Evolutionary conservation across 2,329 filamentous ascomycete species (phyloP).

Genomic region (Epichloe aotearoae): DNA sequence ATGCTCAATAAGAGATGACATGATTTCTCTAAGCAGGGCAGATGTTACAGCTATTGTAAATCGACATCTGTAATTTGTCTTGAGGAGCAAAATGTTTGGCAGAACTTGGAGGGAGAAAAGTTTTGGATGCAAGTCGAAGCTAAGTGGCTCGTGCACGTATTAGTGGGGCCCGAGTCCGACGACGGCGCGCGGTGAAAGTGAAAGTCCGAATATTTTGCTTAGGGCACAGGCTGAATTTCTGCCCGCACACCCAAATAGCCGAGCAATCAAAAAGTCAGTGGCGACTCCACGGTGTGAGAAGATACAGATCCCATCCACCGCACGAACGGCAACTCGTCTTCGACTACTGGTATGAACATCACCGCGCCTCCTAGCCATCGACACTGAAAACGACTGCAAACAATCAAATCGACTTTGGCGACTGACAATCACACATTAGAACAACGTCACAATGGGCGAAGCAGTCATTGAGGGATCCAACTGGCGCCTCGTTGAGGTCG

Average conservation of each 20-base stretch:
- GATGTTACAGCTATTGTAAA: too few relatives aligned
- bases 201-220: constrained; percentile 23
- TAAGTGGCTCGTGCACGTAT: background rate
- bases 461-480: constrained; percentile 68
- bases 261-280: constrained; percentile 29
- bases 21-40: background rate
- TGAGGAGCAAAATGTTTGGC: accelerated
- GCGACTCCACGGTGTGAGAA: constrained; percentile 23
- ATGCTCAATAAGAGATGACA: background rate
- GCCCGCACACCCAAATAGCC: constrained; percentile 26
- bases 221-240: constrained; percentile 29
- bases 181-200: constrained; percentile 14
- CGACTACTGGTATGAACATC: constrained; percentile 26
- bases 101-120: background rate
- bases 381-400: background rate
- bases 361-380: constrained; percentile 4
- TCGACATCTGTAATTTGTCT: background rate
- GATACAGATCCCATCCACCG: constrained; percentile 23
- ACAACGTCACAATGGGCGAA: constrained; percentile 65
- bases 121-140: background rate
- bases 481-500: constrained; percentile 97
- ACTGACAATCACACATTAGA: constrained; percentile 29
- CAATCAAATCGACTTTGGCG: constrained; percentile 7
- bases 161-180: background rate
- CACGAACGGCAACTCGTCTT: constrained; percentile 24